Evolutionary conservation across 148 eudicot genomes (phyloP).

Genomic region (Vaccinium myrtillus): DNA sequence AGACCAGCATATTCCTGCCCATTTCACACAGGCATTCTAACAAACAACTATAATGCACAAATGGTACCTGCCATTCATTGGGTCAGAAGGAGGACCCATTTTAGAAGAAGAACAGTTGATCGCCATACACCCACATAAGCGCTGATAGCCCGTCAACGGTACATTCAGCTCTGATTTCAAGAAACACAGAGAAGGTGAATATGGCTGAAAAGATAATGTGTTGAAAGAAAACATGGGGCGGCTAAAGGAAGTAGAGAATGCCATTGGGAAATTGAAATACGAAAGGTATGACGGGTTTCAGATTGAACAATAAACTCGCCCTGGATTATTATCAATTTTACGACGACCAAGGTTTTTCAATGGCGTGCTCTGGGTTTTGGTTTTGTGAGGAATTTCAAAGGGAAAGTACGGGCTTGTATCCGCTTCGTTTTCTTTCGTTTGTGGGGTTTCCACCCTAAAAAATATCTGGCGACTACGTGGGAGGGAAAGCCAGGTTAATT

Average conservation of each 20-base stretch:
- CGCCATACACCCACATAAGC: constrained; percentile 15
- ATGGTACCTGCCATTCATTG: constrained; percentile 37
- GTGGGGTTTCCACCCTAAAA: background rate
- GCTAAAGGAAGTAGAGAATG: constrained; percentile 23
- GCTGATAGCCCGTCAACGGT: constrained; percentile 9
- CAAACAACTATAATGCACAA: constrained; percentile 12
- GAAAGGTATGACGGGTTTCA: background rate
- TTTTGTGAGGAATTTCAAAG: background rate
- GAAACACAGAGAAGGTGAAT: constrained; percentile 29
- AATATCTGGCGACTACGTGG: too few species aligned
- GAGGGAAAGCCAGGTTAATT: too few species aligned
- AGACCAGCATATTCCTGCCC: background rate
- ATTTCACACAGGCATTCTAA: background rate
- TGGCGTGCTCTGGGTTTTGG: background rate
- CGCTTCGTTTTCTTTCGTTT: background rate
- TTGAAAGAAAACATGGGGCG: constrained; percentile 22
- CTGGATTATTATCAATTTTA: background rate
- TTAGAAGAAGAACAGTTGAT: constrained; percentile 48
- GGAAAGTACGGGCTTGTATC: background rate
- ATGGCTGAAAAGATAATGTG: constrained; percentile 12
- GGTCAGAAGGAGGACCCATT: constrained; percentile 41
- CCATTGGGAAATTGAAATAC: constrained; percentile 13
- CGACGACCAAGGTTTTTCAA: background rate
- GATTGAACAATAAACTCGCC: background rate
- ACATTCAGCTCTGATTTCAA: constrained; percentile 20